Base-by-base conservation (phyloP, 1,284 basidiomycete genomes). In the Athelia psychrophila region DNA sequence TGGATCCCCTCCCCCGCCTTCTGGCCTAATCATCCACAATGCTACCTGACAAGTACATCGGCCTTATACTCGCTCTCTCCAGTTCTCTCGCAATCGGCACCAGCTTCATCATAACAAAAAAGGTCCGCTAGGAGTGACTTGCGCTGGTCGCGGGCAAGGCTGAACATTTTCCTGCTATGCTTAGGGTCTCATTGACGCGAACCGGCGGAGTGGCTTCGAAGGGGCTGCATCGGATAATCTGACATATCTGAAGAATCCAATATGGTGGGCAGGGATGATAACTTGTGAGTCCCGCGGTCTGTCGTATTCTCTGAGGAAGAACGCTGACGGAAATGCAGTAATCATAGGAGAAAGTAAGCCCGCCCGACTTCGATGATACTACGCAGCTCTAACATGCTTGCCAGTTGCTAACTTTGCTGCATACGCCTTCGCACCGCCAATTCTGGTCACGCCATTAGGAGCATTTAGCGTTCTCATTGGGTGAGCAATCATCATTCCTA, bases 331-430 rank as follows among this genome's bases (percentile, higher is more conserved):
- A 5, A 30, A 30, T 30, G 27, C 62, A 95, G 94, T 97, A 81
- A 78, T 95, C 33, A 65, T 95, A 27, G 95, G 95, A 51, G 95
- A 97, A 88, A 72, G 93, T 95, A 61, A 60, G 73, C 56, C 30
- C 47, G 6, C 18, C 3, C 24, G 47, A 27, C 47, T 18, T 19
- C 27, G 45, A 15, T 25, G 10, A 32, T 9, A 15, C 23, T 44
- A 22, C 3, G 19, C 8, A 48, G 59, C 56, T 49, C 6, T 45
- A 20, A 13, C 25, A 19, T 6, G 50, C 15, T 51, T 38, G 12
- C 27, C 62, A 97, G 95, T 97, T 52, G 95, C 94, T 60, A 99
- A 99, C 75, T 99, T 99, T 72, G 94, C 96, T 6, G 97, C 97
- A 3, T 99, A 99, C 70, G 93, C 94, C 0, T 99, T 98, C 64